phyloP scores from a whole-genome alignment of 2,329 filamentous ascomycete species.

The Ramularia endophylla region DNA sequence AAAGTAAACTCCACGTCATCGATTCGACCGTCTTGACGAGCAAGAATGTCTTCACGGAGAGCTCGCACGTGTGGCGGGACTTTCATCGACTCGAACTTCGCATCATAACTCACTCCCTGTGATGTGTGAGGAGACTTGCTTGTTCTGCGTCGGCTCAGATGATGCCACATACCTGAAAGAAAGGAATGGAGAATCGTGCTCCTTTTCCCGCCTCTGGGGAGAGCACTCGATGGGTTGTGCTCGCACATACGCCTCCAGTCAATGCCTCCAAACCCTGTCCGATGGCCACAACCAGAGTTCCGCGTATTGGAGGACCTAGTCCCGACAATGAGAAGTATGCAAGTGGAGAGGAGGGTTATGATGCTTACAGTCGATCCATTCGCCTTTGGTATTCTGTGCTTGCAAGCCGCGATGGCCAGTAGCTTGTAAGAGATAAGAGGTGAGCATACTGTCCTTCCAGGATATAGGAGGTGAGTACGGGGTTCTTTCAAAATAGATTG shows the following conservation, averaged over 20 bases:
- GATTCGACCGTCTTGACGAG: constrained; percentile 49
- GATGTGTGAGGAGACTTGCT: no score
- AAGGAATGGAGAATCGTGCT: constrained; percentile 72
- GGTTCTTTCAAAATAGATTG: no score
- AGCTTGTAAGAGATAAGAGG: constrained; percentile 74
- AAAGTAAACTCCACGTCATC: constrained; percentile 89
- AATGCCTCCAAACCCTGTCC: constrained; percentile 82
- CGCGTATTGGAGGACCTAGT: constrained; percentile 55
- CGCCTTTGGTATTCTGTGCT: constrained; percentile 70
- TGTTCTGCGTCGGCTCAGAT: no score
- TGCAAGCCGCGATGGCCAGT: constrained; percentile 70
- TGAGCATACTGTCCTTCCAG: constrained; percentile 79
- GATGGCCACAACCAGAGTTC: constrained; percentile 80
- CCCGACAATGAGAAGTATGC: background rate
- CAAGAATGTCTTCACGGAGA: constrained; percentile 55
- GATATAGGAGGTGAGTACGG: no score
- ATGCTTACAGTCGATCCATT: constrained; percentile 67
- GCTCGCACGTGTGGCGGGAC: constrained; percentile 58
- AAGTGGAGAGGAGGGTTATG: background rate
- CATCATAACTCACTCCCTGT: constrained; percentile 66
- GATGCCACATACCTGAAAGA: constrained; percentile 56
- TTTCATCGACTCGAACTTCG: constrained; percentile 71
- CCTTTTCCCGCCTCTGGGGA: constrained; percentile 64
- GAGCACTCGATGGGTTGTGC: constrained; percentile 79
- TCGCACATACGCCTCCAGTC: constrained; percentile 73